A percentile compares a stretch with the other conserved stretches of the same genome.
These are phyloP conservation scores for Cardiospermum halicacabum DNA, from an alignment of 345 rosid species.

Conservation along the genomic window DNA sequence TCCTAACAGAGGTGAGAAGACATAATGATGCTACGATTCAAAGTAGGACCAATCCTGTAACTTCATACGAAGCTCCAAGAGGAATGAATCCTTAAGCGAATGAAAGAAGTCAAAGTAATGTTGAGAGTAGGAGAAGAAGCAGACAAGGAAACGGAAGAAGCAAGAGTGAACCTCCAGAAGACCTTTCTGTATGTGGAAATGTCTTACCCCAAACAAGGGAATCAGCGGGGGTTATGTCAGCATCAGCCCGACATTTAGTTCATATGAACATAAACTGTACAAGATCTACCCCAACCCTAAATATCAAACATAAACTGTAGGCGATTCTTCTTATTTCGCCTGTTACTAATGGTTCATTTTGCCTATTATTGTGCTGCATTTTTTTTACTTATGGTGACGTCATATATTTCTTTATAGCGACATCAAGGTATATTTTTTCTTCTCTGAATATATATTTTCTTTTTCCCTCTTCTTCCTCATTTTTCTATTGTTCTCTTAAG, in stretches of 20 bases:
- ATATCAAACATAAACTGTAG: too few species aligned
- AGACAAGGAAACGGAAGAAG: conserved; percentile 45
- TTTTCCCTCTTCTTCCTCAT: too few species aligned
- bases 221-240: conserved; percentile 19
- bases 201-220: conserved; percentile 20
- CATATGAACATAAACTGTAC: conserved; percentile 17
- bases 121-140: conserved; percentile 15
- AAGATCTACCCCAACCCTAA: conserved; percentile 16
- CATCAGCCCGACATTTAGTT: conserved; percentile 20
- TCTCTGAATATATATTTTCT: too few species aligned
- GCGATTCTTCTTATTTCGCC: too few species aligned
- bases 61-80: conserved; percentile 49
- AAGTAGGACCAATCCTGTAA: conserved; percentile 34
- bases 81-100: conserved; percentile 9
- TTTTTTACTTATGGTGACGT: too few species aligned
- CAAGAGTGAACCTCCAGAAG: conserved; percentile 35
- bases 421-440: too few species aligned
- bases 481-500: too few species aligned
- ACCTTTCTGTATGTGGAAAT: background rate
- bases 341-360: too few species aligned
- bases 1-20: conserved; percentile 32
- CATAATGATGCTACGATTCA: conserved; percentile 40
- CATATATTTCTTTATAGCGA: too few species aligned
- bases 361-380: too few species aligned
- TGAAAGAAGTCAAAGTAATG: conserved; percentile 20